Percentiles rank a stretch among this genome's conserved stretches.
phyloP scores from a whole-genome alignment of 2,329 filamentous ascomycete species.

The Cytospora mali region DNA sequence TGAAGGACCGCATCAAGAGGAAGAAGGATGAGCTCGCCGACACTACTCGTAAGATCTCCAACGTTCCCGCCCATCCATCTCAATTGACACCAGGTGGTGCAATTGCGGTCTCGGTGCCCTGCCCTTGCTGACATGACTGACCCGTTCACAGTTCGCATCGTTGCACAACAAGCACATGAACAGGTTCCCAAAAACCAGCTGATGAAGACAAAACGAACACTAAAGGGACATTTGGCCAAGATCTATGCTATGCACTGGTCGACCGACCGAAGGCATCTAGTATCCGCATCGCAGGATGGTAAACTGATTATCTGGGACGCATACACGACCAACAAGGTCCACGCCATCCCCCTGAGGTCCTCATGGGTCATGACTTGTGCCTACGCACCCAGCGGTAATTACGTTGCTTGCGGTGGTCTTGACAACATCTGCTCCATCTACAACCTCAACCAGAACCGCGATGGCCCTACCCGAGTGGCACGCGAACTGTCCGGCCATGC shows the following conservation, averaged over 20 bases:
- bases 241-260: slow-evolving; percentile 99
- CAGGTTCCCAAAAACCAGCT: slow-evolving; percentile 84
- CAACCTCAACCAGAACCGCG: slow-evolving; percentile 90
- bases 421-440: slow-evolving; percentile 99
- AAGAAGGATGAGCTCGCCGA: slow-evolving; percentile 99
- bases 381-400: slow-evolving; percentile 97
- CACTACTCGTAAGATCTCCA: slow-evolving; percentile 80
- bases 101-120: slow-evolving; percentile 6
- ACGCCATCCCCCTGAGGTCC: slow-evolving; percentile 94
- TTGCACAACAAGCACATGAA: slow-evolving; percentile 91
- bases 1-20: slow-evolving; percentile 98
- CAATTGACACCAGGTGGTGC: slow-evolving; percentile 15
- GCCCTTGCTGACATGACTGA: slow-evolving; percentile 30
- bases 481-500: slow-evolving; percentile 96
- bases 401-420: slow-evolving; percentile 95
- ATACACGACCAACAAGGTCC: slow-evolving; percentile 99
- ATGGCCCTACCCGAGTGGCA: slow-evolving; percentile 95
- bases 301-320: slow-evolving; percentile 99
- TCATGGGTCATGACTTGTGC: slow-evolving; percentile 99
- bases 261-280: slow-evolving; percentile 93
- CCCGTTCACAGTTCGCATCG: slow-evolving; percentile 76
- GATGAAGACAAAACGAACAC: slow-evolving; percentile 95
- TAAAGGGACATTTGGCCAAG: slow-evolving; percentile 98
- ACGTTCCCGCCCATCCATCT: slow-evolving; percentile 7
- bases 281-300: slow-evolving; percentile 97